Evolutionary conservation across 495 filamentous ascomycete species (phyloP).

Genomic region (Xylaria intraflava): DNA sequence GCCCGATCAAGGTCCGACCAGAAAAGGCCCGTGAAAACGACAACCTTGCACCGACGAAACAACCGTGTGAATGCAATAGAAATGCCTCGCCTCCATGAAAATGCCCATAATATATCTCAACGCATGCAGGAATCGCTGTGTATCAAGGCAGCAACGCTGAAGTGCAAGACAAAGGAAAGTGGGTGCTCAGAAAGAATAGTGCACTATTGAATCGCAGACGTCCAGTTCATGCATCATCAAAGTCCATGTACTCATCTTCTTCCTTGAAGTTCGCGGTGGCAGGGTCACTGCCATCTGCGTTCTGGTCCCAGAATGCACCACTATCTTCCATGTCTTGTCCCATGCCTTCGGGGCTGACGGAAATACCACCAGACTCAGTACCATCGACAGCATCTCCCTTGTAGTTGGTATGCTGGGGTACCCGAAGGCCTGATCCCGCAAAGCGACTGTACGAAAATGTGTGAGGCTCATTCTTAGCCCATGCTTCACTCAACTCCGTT

Average conservation of each 20-base stretch:
- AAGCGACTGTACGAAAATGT: conserved; percentile 74
- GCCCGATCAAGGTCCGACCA: background rate
- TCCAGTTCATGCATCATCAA: conserved; percentile 15
- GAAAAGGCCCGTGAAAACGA: background rate
- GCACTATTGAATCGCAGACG: conserved; percentile 1
- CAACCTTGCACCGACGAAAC: conserved; percentile 10
- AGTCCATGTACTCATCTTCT: conserved; percentile 87
- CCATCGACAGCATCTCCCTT: conserved; percentile 67
- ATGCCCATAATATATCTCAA: conserved; percentile 20
- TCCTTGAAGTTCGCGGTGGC: conserved; percentile 70
- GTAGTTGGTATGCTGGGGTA: conserved; percentile 87
- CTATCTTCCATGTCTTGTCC: conserved; percentile 45
- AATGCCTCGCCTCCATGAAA: conserved; percentile 13
- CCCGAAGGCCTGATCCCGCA: conserved; percentile 78
- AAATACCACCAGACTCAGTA: conserved; percentile 30
- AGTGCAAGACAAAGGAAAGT: conserved; percentile 24
- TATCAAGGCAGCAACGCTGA: conserved; percentile 15
- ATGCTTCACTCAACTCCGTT: conserved; percentile 76
- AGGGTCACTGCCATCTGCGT: conserved; percentile 53
- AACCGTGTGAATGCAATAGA: conserved; percentile 16
- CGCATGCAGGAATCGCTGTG: conserved; percentile 11
- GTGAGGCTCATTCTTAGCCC: conserved; percentile 66
- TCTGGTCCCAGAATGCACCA: conserved; percentile 66
- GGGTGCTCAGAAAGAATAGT: conserved; percentile 5
- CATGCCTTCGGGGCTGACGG: conserved; percentile 62